Conservation (phyloP, 2,329 filamentous ascomycete species). For the Thelonectria blattea region DNA sequence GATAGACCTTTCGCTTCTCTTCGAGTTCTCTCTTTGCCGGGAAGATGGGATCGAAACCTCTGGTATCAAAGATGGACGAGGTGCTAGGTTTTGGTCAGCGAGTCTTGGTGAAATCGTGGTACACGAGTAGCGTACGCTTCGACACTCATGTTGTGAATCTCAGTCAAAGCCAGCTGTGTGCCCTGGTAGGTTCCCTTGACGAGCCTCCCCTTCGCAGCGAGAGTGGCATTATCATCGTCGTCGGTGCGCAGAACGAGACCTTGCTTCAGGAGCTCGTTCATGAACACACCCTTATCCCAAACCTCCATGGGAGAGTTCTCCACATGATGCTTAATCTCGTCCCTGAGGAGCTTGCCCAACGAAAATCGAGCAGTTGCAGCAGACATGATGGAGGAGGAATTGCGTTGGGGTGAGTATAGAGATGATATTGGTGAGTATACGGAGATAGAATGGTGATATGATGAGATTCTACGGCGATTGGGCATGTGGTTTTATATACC, state of each 20-base stretch:
- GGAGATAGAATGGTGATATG: too few relatives aligned
- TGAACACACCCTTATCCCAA: slow-evolving; percentile 26
- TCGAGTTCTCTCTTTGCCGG: slow-evolving; percentile 15
- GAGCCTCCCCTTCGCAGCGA: slow-evolving; percentile 12
- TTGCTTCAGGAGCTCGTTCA: slow-evolving; percentile 24
- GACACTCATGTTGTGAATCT: slow-evolving; percentile 21
- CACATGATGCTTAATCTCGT: too few relatives aligned
- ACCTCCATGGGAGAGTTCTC: background rate
- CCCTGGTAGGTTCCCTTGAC: slow-evolving; percentile 21
- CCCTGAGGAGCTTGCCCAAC: too few relatives aligned
- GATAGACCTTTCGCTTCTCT: slow-evolving; percentile 9
- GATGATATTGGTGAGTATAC: too few relatives aligned
- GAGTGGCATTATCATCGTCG: background rate
- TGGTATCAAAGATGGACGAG: slow-evolving; percentile 13
- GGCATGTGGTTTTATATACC: too few relatives aligned
- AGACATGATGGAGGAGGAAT: too few relatives aligned
- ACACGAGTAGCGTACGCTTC: slow-evolving; percentile 15
- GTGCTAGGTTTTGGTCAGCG: background rate
- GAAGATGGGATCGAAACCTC: slow-evolving; percentile 13
- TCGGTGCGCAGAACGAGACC: slow-evolving; percentile 17
- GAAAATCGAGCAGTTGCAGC: too few relatives aligned
- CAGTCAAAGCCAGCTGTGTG: slow-evolving; percentile 21
- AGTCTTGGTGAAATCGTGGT: accelerated
- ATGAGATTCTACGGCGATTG: too few relatives aligned
- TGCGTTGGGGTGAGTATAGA: too few relatives aligned